phyloP scores from a whole-genome alignment of 2,329 filamentous ascomycete species.

The Stagonosporopsis cucurbitacearum region DNA sequence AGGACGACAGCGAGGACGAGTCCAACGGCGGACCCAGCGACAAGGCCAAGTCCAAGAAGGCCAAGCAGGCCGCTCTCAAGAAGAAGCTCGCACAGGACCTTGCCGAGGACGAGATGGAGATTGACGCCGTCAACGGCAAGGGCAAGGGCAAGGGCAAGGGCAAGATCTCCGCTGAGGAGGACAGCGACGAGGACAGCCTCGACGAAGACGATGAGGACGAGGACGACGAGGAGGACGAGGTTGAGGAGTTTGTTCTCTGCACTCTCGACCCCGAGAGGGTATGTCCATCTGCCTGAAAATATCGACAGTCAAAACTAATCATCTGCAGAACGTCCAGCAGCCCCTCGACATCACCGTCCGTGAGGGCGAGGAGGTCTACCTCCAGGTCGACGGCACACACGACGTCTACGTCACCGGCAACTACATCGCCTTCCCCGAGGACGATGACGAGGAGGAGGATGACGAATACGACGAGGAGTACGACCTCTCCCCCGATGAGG shows the following conservation, averaged over 20 bases:
- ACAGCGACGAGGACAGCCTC: constrained; percentile 61
- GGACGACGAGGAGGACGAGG: constrained; percentile 58
- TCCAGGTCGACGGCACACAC: constrained; percentile 89
- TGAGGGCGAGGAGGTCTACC: constrained; percentile 89
- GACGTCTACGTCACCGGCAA: constrained; percentile 93
- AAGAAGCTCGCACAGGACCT: constrained; percentile 76
- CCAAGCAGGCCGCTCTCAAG: constrained; percentile 76
- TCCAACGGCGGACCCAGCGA: constrained; percentile 90
- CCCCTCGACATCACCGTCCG: constrained; percentile 89
- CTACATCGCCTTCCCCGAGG: constrained; percentile 78
- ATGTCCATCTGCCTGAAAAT: constrained; percentile 53
- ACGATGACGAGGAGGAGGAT: constrained; percentile 66
- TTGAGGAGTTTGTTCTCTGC: constrained; percentile 93
- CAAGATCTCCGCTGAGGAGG: constrained; percentile 72
- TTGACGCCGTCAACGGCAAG: constrained; percentile 63
- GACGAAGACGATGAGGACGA: constrained; percentile 47
- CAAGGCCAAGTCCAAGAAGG: constrained; percentile 86
- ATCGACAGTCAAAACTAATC: constrained; percentile 35
- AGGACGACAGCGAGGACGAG: constrained; percentile 71
- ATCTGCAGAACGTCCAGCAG: constrained; percentile 87
- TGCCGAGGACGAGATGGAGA: constrained; percentile 75
- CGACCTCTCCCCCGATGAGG: constrained; percentile 79
- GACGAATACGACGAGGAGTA: constrained; percentile 68
- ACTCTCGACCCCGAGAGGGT: constrained; percentile 93
- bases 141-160: constrained; percentile 59